Conservation (phyloP, 106 monocot genomes). For the Allium cepa region DNA sequence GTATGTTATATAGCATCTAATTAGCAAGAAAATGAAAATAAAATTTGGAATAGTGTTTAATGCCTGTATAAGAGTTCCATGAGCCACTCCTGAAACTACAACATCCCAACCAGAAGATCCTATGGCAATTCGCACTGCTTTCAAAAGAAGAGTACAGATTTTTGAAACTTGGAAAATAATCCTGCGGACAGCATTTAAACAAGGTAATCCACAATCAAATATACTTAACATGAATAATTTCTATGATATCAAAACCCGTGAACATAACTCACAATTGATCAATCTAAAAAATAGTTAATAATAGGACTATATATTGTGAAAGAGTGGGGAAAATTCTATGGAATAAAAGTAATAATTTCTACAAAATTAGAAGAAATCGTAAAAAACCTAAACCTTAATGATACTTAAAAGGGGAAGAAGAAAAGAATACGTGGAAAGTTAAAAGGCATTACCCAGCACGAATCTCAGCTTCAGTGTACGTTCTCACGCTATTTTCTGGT, state of each 20-base stretch:
- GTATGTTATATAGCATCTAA: too few species aligned
- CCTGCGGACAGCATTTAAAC: conserved; percentile 25
- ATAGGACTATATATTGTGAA: too few species aligned
- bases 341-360: too few species aligned
- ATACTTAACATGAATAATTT: too few species aligned
- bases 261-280: too few species aligned
- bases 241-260: too few species aligned
- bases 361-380: neutral
- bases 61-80: conserved; percentile 63
- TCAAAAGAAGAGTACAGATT: conserved; percentile 66
- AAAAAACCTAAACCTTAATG: neutral
- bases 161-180: conserved; percentile 96
- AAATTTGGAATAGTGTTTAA: too few species aligned
- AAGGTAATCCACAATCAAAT: too few species aligned
- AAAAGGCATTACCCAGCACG: conserved; percentile 63
- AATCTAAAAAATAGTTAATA: too few species aligned
- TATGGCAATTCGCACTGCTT: conserved; percentile 40
- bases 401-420: neutral
- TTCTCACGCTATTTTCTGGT: conserved; percentile 77
- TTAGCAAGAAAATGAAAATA: too few species aligned
- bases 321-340: too few species aligned
- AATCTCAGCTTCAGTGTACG: conserved; percentile 96
- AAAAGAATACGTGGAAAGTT: neutral
- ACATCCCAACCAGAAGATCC: conserved; percentile 90
- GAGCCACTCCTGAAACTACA: conserved; percentile 77